phyloP scores from a whole-genome alignment of 169 alveolate species.

The Cryptosporidium sp. region DNA sequence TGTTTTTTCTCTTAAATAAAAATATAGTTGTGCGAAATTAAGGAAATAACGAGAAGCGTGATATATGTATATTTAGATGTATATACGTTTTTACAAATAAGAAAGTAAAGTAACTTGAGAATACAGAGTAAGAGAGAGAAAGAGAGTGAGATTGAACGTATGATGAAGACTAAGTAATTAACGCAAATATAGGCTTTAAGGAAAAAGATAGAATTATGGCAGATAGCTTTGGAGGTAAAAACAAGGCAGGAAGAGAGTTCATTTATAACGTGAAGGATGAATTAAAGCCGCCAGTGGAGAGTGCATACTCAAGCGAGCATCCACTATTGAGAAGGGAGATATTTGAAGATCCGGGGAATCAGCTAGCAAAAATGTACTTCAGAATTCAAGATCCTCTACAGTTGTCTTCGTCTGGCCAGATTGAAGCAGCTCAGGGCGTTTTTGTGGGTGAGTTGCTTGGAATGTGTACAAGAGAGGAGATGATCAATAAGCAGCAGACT shows the following conservation, averaged over 20 bases:
- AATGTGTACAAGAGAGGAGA: slow-evolving; percentile 85
- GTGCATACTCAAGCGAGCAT: not conserved
- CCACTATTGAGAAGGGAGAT: slow-evolving; percentile 44
- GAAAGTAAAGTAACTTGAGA: not conserved
- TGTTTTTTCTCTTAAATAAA: too few relatives aligned
- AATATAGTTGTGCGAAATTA: not conserved
- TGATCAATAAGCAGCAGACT: slow-evolving; percentile 82
- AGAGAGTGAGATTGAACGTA: not conserved
- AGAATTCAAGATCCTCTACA: slow-evolving; percentile 67
- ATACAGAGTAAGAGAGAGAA: not conserved
- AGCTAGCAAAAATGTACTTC: not conserved
- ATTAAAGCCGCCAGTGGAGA: slow-evolving; percentile 43
- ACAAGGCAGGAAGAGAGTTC: slow-evolving; percentile 47
- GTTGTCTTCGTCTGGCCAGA: not conserved
- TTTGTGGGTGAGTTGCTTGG: slow-evolving; percentile 83
- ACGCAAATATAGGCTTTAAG: not conserved
- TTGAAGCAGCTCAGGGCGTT: slow-evolving; percentile 17
- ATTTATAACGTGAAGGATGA: slow-evolving; percentile 27
- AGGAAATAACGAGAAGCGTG: too few relatives aligned
- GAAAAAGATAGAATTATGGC: slow-evolving; percentile 6
- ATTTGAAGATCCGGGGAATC: slow-evolving; percentile 24
- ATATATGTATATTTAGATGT: not conserved
- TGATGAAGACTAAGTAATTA: not conserved
- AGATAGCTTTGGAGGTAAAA: slow-evolving; percentile 34
- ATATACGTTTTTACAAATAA: not conserved